These are phyloP conservation scores for Wickerhamomyces silvicola DNA, from an alignment of 805 yeast species.

Conservation along the genomic window DNA sequence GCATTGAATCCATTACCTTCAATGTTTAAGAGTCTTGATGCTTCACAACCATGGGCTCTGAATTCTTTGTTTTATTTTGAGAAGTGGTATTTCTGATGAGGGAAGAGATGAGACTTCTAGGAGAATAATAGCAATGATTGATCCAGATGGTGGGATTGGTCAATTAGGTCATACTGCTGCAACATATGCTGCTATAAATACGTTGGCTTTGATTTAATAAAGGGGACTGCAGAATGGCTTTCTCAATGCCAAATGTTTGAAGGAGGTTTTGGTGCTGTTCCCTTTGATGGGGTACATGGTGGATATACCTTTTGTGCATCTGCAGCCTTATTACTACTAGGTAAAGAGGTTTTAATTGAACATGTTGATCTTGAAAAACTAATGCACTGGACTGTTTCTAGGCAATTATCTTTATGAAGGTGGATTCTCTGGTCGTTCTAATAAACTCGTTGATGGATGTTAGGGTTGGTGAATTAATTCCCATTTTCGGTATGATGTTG, in stretches of 20 bases:
- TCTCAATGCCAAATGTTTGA: constrained; percentile 78
- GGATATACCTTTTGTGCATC: constrained; percentile 93
- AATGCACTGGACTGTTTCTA: constrained; percentile 58
- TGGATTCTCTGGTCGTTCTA: constrained; percentile 85
- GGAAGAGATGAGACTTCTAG: constrained; percentile 24
- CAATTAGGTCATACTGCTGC: constrained; percentile 84
- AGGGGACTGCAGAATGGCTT: constrained; percentile 55
- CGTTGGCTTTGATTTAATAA: constrained; percentile 50
- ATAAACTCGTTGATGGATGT: constrained; percentile 93
- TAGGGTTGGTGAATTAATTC: constrained; percentile 88
- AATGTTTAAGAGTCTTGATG: constrained; percentile 49
- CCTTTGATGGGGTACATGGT: constrained; percentile 88
- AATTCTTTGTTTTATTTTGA: constrained; percentile 46
- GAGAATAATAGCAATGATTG: constrained; percentile 26
- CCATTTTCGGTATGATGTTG: constrained; percentile 52
- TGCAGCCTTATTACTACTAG: constrained; percentile 49
- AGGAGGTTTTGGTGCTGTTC: constrained; percentile 90
- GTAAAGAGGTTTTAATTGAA: constrained; percentile 26
- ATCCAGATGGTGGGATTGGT: constrained; percentile 57
- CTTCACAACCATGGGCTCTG: constrained; percentile 87
- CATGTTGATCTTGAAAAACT: constrained; percentile 43
- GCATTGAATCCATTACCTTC: constrained; percentile 17
- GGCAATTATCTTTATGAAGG: constrained; percentile 76
- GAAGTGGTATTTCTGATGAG: constrained; percentile 21
- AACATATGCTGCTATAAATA: constrained; percentile 67